Base-by-base conservation (phyloP, 2,329 filamentous ascomycete species). In the Nigrograna mackinnonii region DNA sequence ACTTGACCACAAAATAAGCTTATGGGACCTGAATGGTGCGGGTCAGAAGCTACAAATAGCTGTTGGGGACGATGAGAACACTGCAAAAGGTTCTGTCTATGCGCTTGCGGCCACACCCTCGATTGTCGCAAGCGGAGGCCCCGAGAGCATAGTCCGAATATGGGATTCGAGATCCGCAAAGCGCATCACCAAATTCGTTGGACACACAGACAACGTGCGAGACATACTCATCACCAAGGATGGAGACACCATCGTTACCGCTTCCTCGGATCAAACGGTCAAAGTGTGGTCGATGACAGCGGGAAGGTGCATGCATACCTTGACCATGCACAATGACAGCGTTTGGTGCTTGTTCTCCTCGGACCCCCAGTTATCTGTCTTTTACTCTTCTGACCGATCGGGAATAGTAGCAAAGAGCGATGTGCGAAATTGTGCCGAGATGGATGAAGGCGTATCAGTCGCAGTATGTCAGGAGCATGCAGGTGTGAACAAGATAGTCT, bases 281-380 rank as follows among this genome's bases (percentile, higher is more conserved):
- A 99, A 99, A 73, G 84, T 97, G 44, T 99, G 94, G 94, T 96
- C 91, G 54, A 85, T 97, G 55, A 94, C 89, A 9, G 92, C 91
- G 17, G 94, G 94, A 41, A 82, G 94, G 55, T 99, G 94, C 77
- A 92, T 97, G 86, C 90, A 96, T 70, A 99, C 94, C 1, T 80
- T 99, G 57, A 96, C 91, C 41, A 99, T 99, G 94, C 94, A 99
- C 72, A 95, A 95, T 63, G 91, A 96, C 63, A 96, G 91, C 64
- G 89, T 99, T 17, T 99, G 94, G 94, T 95, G 90, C 2, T 77
- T 99, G 17, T 95, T 87, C 69, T 96, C 94, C 0, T 85, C 92
- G 40, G 84, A 95, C 57, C 91, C 91, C 1, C 80, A 87, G 44
- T 79, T 99, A 4, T 86, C 86, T 7, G 82, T 96, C 21, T 97